Evolutionary conservation across 1,139 yeast species (phyloP), one percentile per base, ranked within the genome.

Genomic region (Zhuliangozyma blackwelliae): DNA sequence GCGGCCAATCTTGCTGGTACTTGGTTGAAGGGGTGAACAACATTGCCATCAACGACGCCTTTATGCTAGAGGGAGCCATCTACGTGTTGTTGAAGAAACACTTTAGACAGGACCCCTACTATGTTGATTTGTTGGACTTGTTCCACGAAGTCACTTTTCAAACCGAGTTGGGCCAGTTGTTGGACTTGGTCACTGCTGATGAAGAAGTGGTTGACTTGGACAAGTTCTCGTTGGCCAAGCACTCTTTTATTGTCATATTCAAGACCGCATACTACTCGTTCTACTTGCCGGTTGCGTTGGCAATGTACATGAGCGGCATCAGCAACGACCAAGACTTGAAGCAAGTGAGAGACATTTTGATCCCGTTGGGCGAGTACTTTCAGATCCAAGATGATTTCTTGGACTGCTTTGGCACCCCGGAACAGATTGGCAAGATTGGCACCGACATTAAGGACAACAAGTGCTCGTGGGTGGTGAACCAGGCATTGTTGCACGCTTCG

Each of bases 1-100:
- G 99, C 61, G 97, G 97, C 39, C 97, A 92, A 64, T 92, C 96
- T 50, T 94, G 99, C 68, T 94, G 98, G 98, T 94, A 90, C 69
- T 82, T 70, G 55, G 76, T 68, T 37, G 83, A 80, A 44, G 80
- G 79, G 32, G 96, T 90, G 40, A 87, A 86, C 31, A 87, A 88
- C 61, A 84, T 92, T 59, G 98, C 99, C 43, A 92, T 94, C 64
- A 94, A 94, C 59, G 99, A 94, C 57, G 79, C 98, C 2, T 94
- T 92, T 63, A 88, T 94, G 95, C 76, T 94, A 49, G 98, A 94
- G 65, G 95, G 94, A 39, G 90, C 96, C 35, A 89, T 94, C 52
- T 94, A 92, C 66, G 72, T 87, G 45, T 68, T 94, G 49, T 76
- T 94, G 61, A 92, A 89, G 73, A 87, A 82, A 57, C 85, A 92